A percentile compares a stretch with the other conserved stretches of the same genome.
Conservation (phyloP, 495 filamentous ascomycete species). For the Filosporella fistucella region DNA sequence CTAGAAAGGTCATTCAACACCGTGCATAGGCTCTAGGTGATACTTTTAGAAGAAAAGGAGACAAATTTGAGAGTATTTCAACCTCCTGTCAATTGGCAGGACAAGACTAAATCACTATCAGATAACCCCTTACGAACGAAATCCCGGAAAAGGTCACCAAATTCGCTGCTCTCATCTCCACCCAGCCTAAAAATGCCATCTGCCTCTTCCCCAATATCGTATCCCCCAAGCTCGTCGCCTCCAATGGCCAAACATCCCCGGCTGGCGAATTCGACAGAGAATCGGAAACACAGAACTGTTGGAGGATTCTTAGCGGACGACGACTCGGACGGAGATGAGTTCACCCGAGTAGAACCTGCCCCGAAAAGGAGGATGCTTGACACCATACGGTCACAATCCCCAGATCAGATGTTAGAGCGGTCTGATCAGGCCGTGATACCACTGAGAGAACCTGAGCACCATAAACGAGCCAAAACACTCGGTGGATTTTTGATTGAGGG, state of each 20-base stretch:
- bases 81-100: background rate
- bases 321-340: conserved; percentile 32
- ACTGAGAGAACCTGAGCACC: background rate
- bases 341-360: conserved; percentile 21
- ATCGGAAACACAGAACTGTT: conserved; percentile 30
- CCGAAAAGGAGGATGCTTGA: conserved; percentile 27
- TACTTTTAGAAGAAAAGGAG: conserved; percentile 56
- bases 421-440: background rate
- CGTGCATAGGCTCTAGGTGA: conserved; percentile 53
- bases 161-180: conserved; percentile 24
- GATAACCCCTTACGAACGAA: conserved; percentile 25
- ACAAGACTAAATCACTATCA: conserved; percentile 13
- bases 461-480: no score
- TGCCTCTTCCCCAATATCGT: conserved; percentile 57
- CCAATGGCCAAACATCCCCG: conserved; percentile 41
- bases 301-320: conserved; percentile 43
- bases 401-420: background rate
- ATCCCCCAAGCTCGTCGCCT: conserved; percentile 51
- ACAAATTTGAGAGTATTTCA: conserved; percentile 10
- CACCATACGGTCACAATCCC: conserved; percentile 2
- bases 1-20: conserved; percentile 59
- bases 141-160: background rate
- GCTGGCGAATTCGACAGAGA: conserved; percentile 30
- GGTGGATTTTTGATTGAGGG: conserved; percentile 19
- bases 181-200: conserved; percentile 49